These are phyloP conservation scores for Fusarium sp. DNA, from an alignment of 2,329 filamentous ascomycete genomes.

Conservation along the genomic window DNA sequence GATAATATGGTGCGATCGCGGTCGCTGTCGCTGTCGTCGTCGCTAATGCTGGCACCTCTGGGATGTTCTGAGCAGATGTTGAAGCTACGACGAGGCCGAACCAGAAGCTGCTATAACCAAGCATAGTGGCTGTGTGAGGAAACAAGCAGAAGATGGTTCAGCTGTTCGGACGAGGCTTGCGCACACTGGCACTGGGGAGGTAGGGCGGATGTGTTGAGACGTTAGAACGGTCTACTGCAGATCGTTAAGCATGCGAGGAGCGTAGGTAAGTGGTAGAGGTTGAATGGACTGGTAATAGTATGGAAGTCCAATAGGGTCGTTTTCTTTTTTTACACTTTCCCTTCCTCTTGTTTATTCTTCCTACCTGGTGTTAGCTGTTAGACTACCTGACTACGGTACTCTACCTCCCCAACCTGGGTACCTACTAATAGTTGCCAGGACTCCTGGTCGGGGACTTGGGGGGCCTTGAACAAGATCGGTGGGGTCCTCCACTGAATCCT, in stretches of 20 bases:
- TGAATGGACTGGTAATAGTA: conserved; percentile 12
- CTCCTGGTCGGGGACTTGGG: conserved; percentile 37
- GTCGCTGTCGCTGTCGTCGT: conserved; percentile 17
- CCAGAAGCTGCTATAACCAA: conserved; percentile 39
- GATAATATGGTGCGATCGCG: conserved; percentile 30
- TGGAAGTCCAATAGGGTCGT: conserved; percentile 15
- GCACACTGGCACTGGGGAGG: conserved; percentile 4
- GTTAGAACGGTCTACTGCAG: conserved; percentile 32
- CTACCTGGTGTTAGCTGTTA: conserved; percentile 24
- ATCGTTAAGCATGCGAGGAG: conserved; percentile 25
- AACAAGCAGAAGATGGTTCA: conserved; percentile 13
- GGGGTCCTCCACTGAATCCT: conserved; percentile 32
- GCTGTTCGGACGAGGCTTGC: conserved; percentile 11
- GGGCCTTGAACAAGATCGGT: conserved; percentile 38
- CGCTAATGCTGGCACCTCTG: conserved; percentile 38
- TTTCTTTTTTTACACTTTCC: conserved; percentile 8
- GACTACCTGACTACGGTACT: too few relatives aligned
- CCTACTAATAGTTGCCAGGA: conserved; percentile 2
- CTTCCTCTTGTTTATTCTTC: conserved; percentile 24
- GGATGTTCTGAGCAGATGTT: conserved; percentile 37
- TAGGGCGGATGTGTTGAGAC: conserved; percentile 6
- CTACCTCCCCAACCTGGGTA: neutral
- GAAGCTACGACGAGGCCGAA: conserved; percentile 41
- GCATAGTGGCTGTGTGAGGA: conserved; percentile 36
- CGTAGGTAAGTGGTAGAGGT: neutral